phyloP scores from a whole-genome alignment of 345 rosid genomes.

The Bruguiera gymnorhiza region DNA sequence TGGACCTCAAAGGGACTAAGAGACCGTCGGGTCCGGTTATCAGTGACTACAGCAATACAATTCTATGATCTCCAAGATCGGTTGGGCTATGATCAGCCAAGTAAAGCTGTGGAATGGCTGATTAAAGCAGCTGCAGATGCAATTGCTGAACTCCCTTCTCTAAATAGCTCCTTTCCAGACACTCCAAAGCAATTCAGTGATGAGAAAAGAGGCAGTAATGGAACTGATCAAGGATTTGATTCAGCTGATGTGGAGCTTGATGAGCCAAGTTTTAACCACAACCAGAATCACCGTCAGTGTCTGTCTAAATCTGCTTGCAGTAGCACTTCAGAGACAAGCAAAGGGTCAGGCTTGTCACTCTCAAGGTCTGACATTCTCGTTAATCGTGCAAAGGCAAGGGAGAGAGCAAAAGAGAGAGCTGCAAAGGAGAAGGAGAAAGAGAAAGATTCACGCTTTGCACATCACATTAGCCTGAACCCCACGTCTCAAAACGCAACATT shows the following conservation, averaged over 20 bases:
- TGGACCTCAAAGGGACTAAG: constrained; percentile 87
- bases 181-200: constrained; percentile 60
- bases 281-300: constrained; percentile 54
- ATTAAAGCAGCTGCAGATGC: constrained; percentile 82
- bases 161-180: constrained; percentile 58
- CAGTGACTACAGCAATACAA: constrained; percentile 87
- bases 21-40: constrained; percentile 87
- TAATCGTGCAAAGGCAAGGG: constrained; percentile 65
- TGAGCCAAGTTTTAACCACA: constrained; percentile 39
- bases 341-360: constrained; percentile 76
- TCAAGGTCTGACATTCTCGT: constrained; percentile 59
- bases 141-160: constrained; percentile 81
- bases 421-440: constrained; percentile 71
- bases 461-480: constrained; percentile 28
- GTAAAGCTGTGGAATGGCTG: constrained; percentile 97
- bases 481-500: constrained; percentile 58
- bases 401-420: constrained; percentile 78
- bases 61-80: constrained; percentile 95
- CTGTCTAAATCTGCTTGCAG: constrained; percentile 91
- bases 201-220: constrained; percentile 49
- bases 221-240: constrained; percentile 42
- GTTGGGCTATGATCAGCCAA: constrained; percentile 91
- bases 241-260: constrained; percentile 56
- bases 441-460: constrained; percentile 29
- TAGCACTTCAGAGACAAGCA: constrained; percentile 92